These are phyloP conservation scores for Saccharomyces paradoxus DNA, from an alignment of 805 yeast genomes.

Conservation along the genomic window DNA sequence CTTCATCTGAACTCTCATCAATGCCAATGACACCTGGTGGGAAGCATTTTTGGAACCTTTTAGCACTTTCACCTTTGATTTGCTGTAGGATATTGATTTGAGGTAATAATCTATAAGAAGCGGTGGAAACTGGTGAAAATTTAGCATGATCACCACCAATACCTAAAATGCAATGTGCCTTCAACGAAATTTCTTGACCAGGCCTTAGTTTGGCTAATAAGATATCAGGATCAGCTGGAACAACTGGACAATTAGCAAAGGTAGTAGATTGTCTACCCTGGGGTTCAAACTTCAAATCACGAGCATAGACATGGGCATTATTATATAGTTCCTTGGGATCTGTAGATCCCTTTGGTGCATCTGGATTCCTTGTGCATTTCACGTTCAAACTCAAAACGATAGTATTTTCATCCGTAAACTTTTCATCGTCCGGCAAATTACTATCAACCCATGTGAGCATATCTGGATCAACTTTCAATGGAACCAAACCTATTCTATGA, in stretches of 20 bases:
- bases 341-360: slow-evolving; percentile 67
- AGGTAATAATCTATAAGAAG: slow-evolving; percentile 89
- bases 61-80: slow-evolving; percentile 68
- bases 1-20: slow-evolving; percentile 49
- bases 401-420: slow-evolving; percentile 82
- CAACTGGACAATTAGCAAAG: slow-evolving; percentile 60
- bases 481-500: slow-evolving; percentile 88
- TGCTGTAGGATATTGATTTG: slow-evolving; percentile 68
- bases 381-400: slow-evolving; percentile 75
- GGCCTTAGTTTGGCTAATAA: slow-evolving; percentile 89
- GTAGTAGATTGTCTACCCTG: slow-evolving; percentile 76
- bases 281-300: slow-evolving; percentile 82
- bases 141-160: slow-evolving; percentile 94
- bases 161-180: slow-evolving; percentile 88
- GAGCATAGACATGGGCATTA: slow-evolving; percentile 82
- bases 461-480: slow-evolving; percentile 88
- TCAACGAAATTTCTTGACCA: slow-evolving; percentile 87
- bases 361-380: slow-evolving; percentile 75
- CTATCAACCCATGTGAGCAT: slow-evolving; percentile 73
- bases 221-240: slow-evolving; percentile 80
- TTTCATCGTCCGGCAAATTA: slow-evolving; percentile 52
- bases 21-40: slow-evolving; percentile 88
- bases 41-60: slow-evolving; percentile 79
- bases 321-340: slow-evolving; percentile 79
- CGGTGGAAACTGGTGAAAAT: slow-evolving; percentile 94